Base-by-base conservation (phyloP, 2,329 filamentous ascomycete species). In the Apiospora kogelbergensis region DNA sequence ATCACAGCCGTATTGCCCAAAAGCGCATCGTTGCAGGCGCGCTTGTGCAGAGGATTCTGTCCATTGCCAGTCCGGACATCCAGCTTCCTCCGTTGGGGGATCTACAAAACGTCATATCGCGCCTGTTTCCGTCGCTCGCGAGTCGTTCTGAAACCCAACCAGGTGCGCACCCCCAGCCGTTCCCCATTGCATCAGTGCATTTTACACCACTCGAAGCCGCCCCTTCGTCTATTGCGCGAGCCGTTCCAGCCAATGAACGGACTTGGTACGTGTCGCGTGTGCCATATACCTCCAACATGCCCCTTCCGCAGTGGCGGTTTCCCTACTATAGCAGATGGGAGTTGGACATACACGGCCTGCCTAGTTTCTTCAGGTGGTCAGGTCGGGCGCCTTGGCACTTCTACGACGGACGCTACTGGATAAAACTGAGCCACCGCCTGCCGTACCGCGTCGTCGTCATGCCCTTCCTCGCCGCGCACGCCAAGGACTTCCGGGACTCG, bases 401-500 rank as follows among this genome's bases (percentile, higher is more conserved):
- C 67, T 91, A 84, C 80, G 89, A 91, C 76, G 86, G 88, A 0
- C 86, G 89, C 2, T 91, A 85, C 77, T 91, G 89, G 89, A 78
- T 90, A 20, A 81, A 84, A 20, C 68, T 89, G 11, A 77, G 78
- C 24, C 78, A 82, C 63, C 82, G 83, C 6, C 77, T 83, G 7
- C 82, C 82, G 3, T 80, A 80, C 65, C 76, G 76, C 17, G 78
- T 86, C 20, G 75, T 79, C 22, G 71, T 89, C 2, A 81, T 80
- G 42, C 87, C 87, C 0, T 85, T 86, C 72, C 75, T 80, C 2
- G 71, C 74, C 1, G 80, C 81, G 42, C 78, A 85, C 70, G 81
- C 82, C 48, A 85, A 86, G 72, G 71, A 78, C 0, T 88, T 89
- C 71, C 83, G 85, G 22, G 81, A 82, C 48, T 79, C 79, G 0